phyloP scores from a whole-genome alignment of 75 land plant species.

The Isoetes taiwanensis region DNA sequence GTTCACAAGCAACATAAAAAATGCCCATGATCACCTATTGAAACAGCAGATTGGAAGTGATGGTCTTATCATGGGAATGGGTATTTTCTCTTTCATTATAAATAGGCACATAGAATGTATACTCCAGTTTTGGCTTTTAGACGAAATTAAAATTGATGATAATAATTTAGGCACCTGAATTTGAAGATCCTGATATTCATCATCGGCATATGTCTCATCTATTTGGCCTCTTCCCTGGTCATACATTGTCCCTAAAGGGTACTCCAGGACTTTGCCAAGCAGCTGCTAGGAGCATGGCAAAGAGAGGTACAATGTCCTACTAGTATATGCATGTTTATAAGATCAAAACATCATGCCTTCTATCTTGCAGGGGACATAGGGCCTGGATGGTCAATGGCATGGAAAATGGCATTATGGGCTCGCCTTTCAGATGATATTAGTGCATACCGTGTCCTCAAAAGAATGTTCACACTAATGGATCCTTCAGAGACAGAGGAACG shows the following conservation, averaged over 20 bases:
- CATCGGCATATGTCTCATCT: conserved; percentile 89
- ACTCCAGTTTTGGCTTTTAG: no score
- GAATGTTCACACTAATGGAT: conserved; percentile 60
- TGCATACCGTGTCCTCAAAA: conserved; percentile 75
- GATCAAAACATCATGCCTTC: no score
- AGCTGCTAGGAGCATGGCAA: conserved; percentile 43
- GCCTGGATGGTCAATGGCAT: conserved; percentile 95
- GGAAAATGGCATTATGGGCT: conserved; percentile 89
- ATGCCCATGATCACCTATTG: conserved; percentile 38
- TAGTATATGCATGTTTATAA: neutral
- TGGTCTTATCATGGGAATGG: conserved; percentile 94
- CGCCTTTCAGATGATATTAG: conserved; percentile 50
- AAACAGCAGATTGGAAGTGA: conserved; percentile 66
- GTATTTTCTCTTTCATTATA: conserved; percentile 18
- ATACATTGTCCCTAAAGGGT: conserved; percentile 44
- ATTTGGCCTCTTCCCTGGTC: conserved; percentile 85
- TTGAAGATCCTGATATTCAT: conserved; percentile 69
- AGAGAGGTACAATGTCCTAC: conserved; percentile 46
- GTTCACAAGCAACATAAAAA: conserved; percentile 30
- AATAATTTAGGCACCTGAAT: conserved; percentile 80
- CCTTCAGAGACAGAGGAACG: conserved; percentile 38
- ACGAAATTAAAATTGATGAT: no score
- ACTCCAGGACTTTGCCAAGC: conserved; percentile 80
- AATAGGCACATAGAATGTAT: neutral
- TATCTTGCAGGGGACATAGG: conserved; percentile 61